Conservation (phyloP, 208 protist genomes). For the Crithidia sp. region DNA sequence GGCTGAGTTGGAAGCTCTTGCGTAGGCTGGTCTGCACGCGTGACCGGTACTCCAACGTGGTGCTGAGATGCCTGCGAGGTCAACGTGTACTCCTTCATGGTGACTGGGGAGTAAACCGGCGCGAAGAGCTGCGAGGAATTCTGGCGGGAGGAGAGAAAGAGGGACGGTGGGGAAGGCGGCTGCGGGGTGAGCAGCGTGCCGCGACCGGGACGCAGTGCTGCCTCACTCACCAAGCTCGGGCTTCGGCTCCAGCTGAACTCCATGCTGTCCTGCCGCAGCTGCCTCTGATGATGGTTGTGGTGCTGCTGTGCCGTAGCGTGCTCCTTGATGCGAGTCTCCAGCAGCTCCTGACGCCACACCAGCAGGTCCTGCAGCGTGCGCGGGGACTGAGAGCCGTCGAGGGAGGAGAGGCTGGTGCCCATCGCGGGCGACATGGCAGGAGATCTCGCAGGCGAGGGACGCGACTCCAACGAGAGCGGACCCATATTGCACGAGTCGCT, state of each 20-base stretch:
- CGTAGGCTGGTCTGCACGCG: not conserved
- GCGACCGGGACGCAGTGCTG: not conserved
- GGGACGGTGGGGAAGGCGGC: not conserved
- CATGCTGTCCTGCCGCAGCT: too few relatives aligned
- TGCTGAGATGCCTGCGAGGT: not conserved
- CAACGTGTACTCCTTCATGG: not conserved
- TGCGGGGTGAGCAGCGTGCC: not conserved
- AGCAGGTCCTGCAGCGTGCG: slow-evolving; percentile 4
- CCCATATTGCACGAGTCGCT: not conserved
- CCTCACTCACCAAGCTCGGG: not conserved
- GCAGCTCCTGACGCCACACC: not conserved
- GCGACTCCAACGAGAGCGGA: not conserved
- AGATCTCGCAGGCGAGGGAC: too few relatives aligned
- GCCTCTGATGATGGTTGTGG: not conserved
- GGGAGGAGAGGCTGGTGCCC: not conserved
- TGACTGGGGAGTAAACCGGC: not conserved
- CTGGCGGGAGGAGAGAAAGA: not conserved
- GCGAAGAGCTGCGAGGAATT: not conserved
- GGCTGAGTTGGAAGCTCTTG: not conserved
- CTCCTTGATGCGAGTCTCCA: not conserved
- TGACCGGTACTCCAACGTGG: not conserved
- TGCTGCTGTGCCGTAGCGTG: not conserved
- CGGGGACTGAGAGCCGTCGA: not conserved
- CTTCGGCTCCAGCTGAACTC: not conserved
- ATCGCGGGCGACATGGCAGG: not conserved